Evolutionary conservation across 371 early-diverging fungal genomes (phyloP).

Genomic region (Nematocida parisii): DNA sequence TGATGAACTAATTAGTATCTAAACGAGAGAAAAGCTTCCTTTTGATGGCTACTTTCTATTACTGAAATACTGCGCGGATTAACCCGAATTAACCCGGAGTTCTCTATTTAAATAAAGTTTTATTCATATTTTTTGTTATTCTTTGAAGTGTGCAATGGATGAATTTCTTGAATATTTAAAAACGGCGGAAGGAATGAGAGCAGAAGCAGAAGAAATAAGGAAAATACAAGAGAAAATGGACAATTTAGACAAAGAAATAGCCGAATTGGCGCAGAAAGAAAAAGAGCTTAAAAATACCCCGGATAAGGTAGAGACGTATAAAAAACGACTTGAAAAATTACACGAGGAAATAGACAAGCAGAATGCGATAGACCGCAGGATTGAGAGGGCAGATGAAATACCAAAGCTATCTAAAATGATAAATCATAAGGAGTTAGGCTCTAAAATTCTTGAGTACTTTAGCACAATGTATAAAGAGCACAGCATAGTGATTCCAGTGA

Average conservation of each 20-base stretch:
- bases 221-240: slow-evolving; percentile 26
- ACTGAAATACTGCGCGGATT: not conserved
- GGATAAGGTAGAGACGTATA: slow-evolving; percentile 20
- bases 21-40: not conserved
- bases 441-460: slow-evolving; percentile 46
- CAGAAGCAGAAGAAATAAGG: slow-evolving; percentile 10
- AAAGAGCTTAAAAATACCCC: not conserved
- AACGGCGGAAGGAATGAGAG: slow-evolving; percentile 21
- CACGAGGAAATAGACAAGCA: slow-evolving; percentile 43
- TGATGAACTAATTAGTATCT: slow-evolving; percentile 57
- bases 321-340: slow-evolving; percentile 31
- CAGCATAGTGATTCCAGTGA: not conserved
- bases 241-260: slow-evolving; percentile 28
- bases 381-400: slow-evolving; percentile 19
- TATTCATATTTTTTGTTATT: slow-evolving; percentile 24
- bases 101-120: not conserved
- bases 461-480: slow-evolving; percentile 25
- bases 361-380: slow-evolving; percentile 5
- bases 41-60: too few species aligned
- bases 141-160: slow-evolving; percentile 4
- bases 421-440: slow-evolving; percentile 11
- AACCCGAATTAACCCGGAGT: not conserved
- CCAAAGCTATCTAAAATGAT: not conserved
- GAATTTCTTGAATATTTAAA: slow-evolving; percentile 18
- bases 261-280: slow-evolving; percentile 12